phyloP scores from a whole-genome alignment of 495 filamentous ascomycete genomes.

The Penicillium argentinense region DNA sequence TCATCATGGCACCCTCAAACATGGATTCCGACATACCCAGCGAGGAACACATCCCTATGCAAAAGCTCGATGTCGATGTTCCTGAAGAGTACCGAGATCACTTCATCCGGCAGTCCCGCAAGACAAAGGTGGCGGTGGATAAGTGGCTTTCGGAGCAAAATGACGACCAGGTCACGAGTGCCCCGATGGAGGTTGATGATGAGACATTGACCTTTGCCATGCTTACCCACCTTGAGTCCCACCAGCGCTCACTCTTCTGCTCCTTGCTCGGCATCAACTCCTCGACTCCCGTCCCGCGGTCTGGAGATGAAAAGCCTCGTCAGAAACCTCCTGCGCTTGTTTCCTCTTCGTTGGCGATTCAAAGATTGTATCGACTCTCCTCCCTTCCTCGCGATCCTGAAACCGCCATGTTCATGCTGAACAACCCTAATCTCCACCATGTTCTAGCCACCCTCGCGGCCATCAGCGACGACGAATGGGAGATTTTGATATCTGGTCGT shows the following conservation, averaged over 20 bases:
- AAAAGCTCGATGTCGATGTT: constrained; percentile 86
- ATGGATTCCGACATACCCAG: constrained; percentile 55
- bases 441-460: constrained; percentile 84
- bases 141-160: constrained; percentile 80
- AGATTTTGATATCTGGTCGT: constrained; percentile 90
- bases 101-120: constrained; percentile 82
- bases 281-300: constrained; percentile 41
- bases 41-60: constrained; percentile 62
- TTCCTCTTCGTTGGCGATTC: constrained; percentile 71
- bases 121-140: constrained; percentile 80
- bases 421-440: constrained; percentile 77
- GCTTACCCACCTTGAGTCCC: constrained; percentile 75
- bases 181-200: constrained; percentile 84
- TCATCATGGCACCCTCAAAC: constrained; percentile 59
- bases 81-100: constrained; percentile 87
- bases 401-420: constrained; percentile 83
- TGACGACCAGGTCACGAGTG: constrained; percentile 64
- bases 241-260: constrained; percentile 75
- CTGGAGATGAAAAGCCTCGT: constrained; percentile 48
- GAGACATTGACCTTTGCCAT: constrained; percentile 92
- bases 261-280: constrained; percentile 71
- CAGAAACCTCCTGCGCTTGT: constrained; percentile 66
- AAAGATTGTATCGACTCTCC: constrained; percentile 77
- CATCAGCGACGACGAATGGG: constrained; percentile 89
- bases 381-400: constrained; percentile 77